phyloP scores from a whole-genome alignment of 1,139 yeast genomes.

The Torulaspora pretoriensis region DNA sequence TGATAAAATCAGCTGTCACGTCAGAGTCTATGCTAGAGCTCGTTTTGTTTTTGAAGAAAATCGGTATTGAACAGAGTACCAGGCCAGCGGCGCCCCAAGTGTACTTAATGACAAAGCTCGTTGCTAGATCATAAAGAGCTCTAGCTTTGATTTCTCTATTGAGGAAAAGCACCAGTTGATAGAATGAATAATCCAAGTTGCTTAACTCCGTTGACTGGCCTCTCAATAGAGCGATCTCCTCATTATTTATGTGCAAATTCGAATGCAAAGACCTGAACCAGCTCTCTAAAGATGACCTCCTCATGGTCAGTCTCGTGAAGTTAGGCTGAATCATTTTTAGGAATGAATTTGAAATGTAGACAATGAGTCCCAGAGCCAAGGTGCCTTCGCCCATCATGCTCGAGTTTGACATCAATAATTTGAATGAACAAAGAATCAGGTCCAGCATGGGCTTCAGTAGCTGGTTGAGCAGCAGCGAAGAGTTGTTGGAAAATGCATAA shows the following conservation, averaged over 20 bases:
- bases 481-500: conserved; percentile 64
- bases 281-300: conserved; percentile 79
- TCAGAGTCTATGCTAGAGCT: conserved; percentile 48
- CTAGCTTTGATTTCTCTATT: conserved; percentile 73
- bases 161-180: conserved; percentile 73
- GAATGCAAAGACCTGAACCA: conserved; percentile 80
- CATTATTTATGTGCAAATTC: conserved; percentile 70
- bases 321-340: conserved; percentile 82
- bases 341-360: conserved; percentile 73
- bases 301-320: conserved; percentile 76
- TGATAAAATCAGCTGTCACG: conserved; percentile 72
- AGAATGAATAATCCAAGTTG: conserved; percentile 73
- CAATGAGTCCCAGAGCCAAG: conserved; percentile 70
- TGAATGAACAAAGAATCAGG: conserved; percentile 75
- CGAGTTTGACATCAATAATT: conserved; percentile 55
- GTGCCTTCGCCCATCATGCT: conserved; percentile 82
- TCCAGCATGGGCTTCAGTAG: conserved; percentile 81
- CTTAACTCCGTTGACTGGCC: conserved; percentile 82
- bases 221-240: conserved; percentile 80
- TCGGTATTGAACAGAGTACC: conserved; percentile 82
- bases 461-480: conserved; percentile 80
- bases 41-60: conserved; percentile 54
- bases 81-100: conserved; percentile 96
- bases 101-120: conserved; percentile 82
- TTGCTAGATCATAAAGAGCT: conserved; percentile 72